A percentile compares a stretch with the other conserved stretches of the same genome.
phyloP scores from a whole-genome alignment of 129 eudicot species.

The Saposhnikovia divaricata region DNA sequence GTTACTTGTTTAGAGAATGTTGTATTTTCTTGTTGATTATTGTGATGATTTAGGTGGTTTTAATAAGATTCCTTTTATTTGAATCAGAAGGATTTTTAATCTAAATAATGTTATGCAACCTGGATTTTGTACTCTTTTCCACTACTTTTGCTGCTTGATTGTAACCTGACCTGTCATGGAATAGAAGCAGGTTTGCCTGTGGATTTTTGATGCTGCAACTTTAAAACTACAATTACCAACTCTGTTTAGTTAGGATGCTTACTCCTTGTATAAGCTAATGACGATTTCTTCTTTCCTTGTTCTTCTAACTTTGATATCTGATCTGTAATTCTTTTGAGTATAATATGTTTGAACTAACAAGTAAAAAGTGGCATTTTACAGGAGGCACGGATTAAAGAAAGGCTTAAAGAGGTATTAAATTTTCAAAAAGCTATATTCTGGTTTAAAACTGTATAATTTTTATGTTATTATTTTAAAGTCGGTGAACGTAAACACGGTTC shows the following conservation, averaged over 20 bases:
- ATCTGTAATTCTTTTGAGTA: background rate
- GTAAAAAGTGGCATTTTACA: conserved; percentile 21
- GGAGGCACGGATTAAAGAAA: conserved; percentile 56
- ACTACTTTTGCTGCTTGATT: background rate
- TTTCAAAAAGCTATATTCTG: background rate
- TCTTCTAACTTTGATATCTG: background rate
- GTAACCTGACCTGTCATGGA: background rate
- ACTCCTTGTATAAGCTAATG: too few species aligned
- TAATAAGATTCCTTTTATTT: background rate
- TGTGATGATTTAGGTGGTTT: background rate
- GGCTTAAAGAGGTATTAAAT: conserved; percentile 61
- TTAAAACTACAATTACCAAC: background rate
- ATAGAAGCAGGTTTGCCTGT: background rate
- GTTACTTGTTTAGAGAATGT: background rate
- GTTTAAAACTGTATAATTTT: background rate
- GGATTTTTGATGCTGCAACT: background rate
- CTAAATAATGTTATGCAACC: background rate
- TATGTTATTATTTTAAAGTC: background rate
- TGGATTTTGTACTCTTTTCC: background rate
- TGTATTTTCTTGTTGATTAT: background rate
- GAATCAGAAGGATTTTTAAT: background rate
- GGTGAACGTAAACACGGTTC: background rate
- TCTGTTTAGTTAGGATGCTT: background rate
- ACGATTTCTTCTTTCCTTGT: background rate
- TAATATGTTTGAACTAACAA: background rate